These are phyloP conservation scores for Vinca minor DNA, from an alignment of 257 asterid genomes.

Conservation along the genomic window DNA sequence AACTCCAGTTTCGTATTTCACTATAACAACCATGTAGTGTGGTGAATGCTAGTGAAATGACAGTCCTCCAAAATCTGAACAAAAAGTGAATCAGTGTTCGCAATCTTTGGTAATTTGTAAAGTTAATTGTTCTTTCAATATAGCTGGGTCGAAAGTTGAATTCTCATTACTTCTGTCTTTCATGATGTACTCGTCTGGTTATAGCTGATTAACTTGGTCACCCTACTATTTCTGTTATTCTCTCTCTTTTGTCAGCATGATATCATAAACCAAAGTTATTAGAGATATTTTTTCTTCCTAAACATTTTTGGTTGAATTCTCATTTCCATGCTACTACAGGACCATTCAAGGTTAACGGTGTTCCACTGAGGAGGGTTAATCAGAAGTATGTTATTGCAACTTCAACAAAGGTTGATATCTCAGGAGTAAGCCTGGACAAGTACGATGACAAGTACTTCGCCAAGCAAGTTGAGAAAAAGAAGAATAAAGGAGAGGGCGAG, in stretches of 20 bases:
- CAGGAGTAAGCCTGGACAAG: conserved; percentile 22
- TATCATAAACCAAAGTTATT: no score
- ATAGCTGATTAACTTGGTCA: not conserved
- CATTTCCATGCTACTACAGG: conserved; percentile 10
- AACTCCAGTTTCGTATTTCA: not conserved
- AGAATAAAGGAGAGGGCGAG: conserved; percentile 28
- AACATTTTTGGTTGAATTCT: not conserved
- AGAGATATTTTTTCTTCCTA: not conserved
- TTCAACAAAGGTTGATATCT: conserved; percentile 25
- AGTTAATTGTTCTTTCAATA: not conserved
- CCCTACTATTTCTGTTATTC: not conserved
- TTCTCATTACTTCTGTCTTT: no score
- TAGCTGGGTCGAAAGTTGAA: not conserved
- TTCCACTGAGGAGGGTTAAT: conserved; percentile 30
- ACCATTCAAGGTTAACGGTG: conserved; percentile 32
- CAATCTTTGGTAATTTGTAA: not conserved
- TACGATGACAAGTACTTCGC: conserved; percentile 28
- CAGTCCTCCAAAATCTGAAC: not conserved
- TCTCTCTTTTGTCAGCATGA: not conserved
- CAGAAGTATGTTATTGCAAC: conserved; percentile 28
- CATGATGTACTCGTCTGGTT: no score
- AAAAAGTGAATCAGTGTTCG: not conserved
- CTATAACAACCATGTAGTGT: not conserved
- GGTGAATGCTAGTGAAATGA: not conserved
- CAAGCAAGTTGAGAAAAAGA: conserved; percentile 23